Percentiles rank a stretch among this genome's conserved stretches.
Evolutionary conservation across 2,329 filamentous ascomycete genomes (phyloP).

Genomic region (Ophiostoma piceae): DNA sequence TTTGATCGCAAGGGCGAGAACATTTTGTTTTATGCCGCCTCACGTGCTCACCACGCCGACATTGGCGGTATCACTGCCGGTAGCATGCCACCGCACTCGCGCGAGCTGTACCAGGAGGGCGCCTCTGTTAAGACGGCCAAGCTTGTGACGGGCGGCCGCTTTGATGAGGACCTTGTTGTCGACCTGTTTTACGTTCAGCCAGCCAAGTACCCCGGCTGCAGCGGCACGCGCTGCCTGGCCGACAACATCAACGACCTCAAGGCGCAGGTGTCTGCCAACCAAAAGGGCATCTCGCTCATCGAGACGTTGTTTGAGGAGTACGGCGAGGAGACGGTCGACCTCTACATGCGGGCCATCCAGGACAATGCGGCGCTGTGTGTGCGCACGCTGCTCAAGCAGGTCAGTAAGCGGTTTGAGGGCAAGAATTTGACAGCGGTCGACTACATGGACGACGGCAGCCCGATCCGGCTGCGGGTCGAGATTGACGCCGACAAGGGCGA

Average conservation of each 20-base stretch:
- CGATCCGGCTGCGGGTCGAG: constrained; percentile 67
- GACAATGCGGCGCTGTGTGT: constrained; percentile 74
- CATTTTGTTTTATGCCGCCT: constrained; percentile 78
- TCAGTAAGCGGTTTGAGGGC: constrained; percentile 59
- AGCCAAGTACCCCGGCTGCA: constrained; percentile 68
- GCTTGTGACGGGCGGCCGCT: constrained; percentile 68
- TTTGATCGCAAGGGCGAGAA: constrained; percentile 61
- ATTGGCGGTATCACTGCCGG: constrained; percentile 79
- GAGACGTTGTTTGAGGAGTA: constrained; percentile 70
- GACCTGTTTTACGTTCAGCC: constrained; percentile 69
- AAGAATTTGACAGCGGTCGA: constrained; percentile 69
- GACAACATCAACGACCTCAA: constrained; percentile 86
- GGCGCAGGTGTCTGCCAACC: constrained; percentile 80
- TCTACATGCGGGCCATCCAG: constrained; percentile 80
- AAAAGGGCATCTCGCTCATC: constrained; percentile 77
- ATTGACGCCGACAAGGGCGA: constrained; percentile 70
- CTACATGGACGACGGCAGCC: constrained; percentile 82
- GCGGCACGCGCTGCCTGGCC: constrained; percentile 69
- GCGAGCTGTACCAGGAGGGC: constrained; percentile 60
- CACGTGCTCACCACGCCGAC: constrained; percentile 75
- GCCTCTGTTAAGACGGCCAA: constrained; percentile 62
- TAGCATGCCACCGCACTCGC: constrained; percentile 74
- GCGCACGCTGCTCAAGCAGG: constrained; percentile 63
- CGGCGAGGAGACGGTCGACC: constrained; percentile 68
- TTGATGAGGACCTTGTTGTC: constrained; percentile 71